Base-by-base conservation (phyloP, 2,329 filamentous ascomycete species). In the Trichoderma koningii region DNA sequence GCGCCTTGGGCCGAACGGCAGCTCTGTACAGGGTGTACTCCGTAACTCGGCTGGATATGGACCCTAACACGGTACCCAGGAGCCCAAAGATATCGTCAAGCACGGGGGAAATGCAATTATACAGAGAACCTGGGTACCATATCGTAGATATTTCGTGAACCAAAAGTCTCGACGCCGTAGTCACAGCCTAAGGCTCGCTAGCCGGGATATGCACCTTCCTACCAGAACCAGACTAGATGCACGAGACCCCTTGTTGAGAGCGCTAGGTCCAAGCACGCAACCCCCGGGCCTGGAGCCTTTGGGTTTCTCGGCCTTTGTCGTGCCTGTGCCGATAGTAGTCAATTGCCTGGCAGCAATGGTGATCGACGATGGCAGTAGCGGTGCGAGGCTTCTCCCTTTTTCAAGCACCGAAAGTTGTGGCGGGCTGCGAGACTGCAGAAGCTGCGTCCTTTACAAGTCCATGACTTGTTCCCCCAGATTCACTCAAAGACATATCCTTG, bases 191-290 rank as follows among this genome's bases (percentile, higher is more conserved):
- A 63, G 41, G 50, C 41, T 62, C 17, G 41, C 50, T 53, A 63
- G 50, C 60, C 60, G 60, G 55, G 38, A 63, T 63, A 44, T 63
- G 60, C 60, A 44, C 41, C 60, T 63, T 63, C 60, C 60, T 63
- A 53, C 60, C 51, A 26, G 60, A 47, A 63, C 41, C 53, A 63
- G 60, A 55, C 60, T 63, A 63, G 50, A 55, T 55, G 60, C 50
- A 55, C 55, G 26, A 63, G 48, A 14, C 50, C 59, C 59, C 60
- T 63, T 53, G 60, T 28, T 55, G 41, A 63, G 15, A 44, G 38
- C 41, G 38, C 50, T 28, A 55, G 50, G 51, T 53, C 53, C 45
- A 47, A 47, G 60, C 34, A 62, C n/a, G 44, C 41, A 45, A 45
- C 44, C 38, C 21, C 17, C 3, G 47, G 14, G 48, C 14, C 42